Conservation (phyloP, 1,284 basidiomycete genomes). For the Ganoderma lucidum region DNA sequence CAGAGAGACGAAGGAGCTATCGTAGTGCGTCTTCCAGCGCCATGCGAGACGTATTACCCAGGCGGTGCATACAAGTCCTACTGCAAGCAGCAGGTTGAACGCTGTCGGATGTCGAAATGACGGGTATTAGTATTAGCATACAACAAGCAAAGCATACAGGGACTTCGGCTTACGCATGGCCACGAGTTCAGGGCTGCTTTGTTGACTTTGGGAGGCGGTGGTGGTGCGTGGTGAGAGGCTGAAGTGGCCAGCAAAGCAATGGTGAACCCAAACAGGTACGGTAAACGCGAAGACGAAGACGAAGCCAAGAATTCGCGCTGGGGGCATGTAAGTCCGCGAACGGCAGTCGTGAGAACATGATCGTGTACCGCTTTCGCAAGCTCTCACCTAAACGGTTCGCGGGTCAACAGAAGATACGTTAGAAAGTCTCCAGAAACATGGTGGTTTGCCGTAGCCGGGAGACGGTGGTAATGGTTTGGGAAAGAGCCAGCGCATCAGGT, state of each 20-base stretch:
- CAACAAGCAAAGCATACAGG: neutral
- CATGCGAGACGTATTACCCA: constrained; percentile 1
- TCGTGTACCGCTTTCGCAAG: neutral
- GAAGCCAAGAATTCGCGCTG: neutral
- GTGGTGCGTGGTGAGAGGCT: neutral
- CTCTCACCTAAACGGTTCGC: neutral
- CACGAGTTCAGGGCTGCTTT: neutral
- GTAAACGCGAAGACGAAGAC: constrained; percentile 2
- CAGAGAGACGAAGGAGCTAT: constrained; percentile 20
- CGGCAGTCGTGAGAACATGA: constrained; percentile 8
- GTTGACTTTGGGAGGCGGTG: neutral
- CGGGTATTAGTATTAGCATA: too few species aligned
- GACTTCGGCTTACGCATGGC: neutral
- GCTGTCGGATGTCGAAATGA: neutral
- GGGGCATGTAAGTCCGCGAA: neutral
- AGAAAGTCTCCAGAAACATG: neutral
- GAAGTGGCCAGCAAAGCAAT: neutral
- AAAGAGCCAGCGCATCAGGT: constrained; percentile 1
- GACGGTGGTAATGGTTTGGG: neutral
- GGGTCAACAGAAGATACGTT: neutral
- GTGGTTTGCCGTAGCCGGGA: neutral
- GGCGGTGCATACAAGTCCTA: constrained; percentile 1
- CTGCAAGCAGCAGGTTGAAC: constrained; percentile 5
- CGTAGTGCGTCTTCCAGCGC: neutral
- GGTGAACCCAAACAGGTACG: neutral